Evolutionary conservation across 176 grass and related monocot species (phyloP).

Genomic region (Bonia amplexicaulis): DNA sequence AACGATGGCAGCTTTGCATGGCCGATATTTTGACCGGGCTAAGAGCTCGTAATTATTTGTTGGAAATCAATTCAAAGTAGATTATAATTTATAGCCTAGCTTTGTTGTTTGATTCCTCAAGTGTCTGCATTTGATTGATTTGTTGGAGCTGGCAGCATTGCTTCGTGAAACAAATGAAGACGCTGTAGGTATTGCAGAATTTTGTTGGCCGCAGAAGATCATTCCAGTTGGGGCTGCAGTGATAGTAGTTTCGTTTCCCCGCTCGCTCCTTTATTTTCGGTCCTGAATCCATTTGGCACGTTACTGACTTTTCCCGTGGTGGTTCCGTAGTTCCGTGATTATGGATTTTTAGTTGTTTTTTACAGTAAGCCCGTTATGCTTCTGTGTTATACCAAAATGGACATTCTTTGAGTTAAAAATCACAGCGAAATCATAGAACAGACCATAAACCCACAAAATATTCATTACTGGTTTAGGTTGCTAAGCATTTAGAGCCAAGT

Average conservation of each 20-base stretch:
- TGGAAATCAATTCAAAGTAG: constrained; percentile 12
- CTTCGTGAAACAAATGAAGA: not conserved
- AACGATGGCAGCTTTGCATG: constrained; percentile 13
- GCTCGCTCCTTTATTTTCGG: not conserved
- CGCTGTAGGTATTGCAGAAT: not conserved
- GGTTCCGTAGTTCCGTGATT: not conserved
- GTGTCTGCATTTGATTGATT: constrained; percentile 8
- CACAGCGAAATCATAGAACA: not conserved
- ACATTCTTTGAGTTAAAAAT: too few relatives aligned
- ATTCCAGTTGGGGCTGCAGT: not conserved
- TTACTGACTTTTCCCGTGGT: not conserved
- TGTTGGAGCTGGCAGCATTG: not conserved
- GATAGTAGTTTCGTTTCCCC: not conserved
- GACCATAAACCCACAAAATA: not conserved
- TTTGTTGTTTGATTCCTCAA: not conserved
- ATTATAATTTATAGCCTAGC: constrained; percentile 6
- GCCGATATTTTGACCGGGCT: constrained; percentile 37
- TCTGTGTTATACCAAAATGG: too few relatives aligned
- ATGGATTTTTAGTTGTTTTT: too few relatives aligned
- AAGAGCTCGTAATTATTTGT: constrained; percentile 17
- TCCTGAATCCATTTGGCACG: not conserved
- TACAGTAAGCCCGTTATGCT: too few relatives aligned
- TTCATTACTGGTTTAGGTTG: too few relatives aligned
- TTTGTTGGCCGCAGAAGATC: not conserved
- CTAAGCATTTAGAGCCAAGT: not conserved